Evolutionary conservation across 129 eudicot species (phyloP).

Genomic region (Flaveria sonorensis): DNA sequence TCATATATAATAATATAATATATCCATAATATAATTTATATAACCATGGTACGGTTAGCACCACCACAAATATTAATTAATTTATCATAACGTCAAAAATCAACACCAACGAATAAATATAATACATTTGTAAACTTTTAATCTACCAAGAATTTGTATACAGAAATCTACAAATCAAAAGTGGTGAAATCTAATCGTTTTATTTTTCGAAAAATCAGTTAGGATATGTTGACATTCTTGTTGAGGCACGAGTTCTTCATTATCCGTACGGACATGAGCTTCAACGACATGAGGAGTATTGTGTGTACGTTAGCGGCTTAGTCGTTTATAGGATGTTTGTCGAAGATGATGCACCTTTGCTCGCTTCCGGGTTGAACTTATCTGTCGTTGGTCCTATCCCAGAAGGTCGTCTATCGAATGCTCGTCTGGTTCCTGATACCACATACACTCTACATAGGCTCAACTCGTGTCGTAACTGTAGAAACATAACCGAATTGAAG

Average conservation of each 20-base stretch:
- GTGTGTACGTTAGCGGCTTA: background rate
- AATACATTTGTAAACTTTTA: background rate
- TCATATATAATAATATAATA: background rate
- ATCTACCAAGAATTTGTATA: conserved; percentile 3
- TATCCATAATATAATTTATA: background rate
- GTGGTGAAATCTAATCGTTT: background rate
- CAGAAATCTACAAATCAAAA: background rate
- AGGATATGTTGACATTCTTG: conserved; percentile 9
- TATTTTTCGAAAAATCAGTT: background rate
- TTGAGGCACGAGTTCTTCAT: background rate
- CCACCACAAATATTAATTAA: background rate
- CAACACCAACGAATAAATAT: background rate
- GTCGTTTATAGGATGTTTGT: background rate
- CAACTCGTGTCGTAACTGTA: conserved; percentile 66
- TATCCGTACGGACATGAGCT: conserved; percentile 3
- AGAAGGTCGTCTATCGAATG: conserved; percentile 71
- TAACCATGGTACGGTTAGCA: background rate
- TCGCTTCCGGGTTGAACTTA: conserved; percentile 1
- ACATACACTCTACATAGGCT: conserved; percentile 68
- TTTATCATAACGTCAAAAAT: background rate
- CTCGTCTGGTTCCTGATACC: conserved; percentile 58
- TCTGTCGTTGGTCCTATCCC: conserved; percentile 16
- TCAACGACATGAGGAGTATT: too few species aligned
- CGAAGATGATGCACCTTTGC: conserved; percentile 28
- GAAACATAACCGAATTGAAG: conserved; percentile 8